These are phyloP conservation scores for Skeletonema potamos DNA, from an alignment of 108 stramenopile genomes.

Conservation along the genomic window DNA sequence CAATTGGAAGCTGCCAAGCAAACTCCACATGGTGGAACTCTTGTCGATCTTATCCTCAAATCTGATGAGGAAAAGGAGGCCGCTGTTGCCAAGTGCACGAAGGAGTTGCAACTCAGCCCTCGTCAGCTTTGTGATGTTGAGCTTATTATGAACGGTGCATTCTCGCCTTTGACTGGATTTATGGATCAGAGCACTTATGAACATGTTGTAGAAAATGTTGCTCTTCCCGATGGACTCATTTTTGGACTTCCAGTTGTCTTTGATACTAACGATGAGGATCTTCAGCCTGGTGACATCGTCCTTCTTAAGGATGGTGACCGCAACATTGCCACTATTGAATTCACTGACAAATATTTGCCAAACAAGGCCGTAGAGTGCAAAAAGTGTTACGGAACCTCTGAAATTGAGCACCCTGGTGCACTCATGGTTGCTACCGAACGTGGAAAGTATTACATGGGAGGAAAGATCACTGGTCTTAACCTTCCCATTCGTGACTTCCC, in stretches of 20 bases:
- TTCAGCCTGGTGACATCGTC: constrained; percentile 89
- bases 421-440: constrained; percentile 98
- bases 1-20: constrained; percentile 77
- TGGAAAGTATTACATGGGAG: constrained; percentile 98
- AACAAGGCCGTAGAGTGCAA: constrained; percentile 93
- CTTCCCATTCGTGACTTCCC: constrained; percentile 95
- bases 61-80: constrained; percentile 86
- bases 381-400: constrained; percentile 96
- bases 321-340: constrained; percentile 92
- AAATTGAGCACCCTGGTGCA: constrained; percentile 96
- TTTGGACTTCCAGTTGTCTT: constrained; percentile 98
- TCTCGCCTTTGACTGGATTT: constrained; percentile 96
- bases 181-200: constrained; percentile 95
- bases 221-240: constrained; percentile 91
- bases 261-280: constrained; percentile 91
- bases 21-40: constrained; percentile 91
- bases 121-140: constrained; percentile 99
- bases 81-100: constrained; percentile 87
- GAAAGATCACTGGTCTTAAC: constrained; percentile 96
- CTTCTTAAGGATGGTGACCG: constrained; percentile 95
- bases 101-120: constrained; percentile 81
- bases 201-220: constrained; percentile 90
- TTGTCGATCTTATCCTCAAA: constrained; percentile 93
- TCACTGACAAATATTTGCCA: constrained; percentile 92
- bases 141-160: constrained; percentile 98